phyloP scores from a whole-genome alignment of 2,329 filamentous ascomycete species.

The Hymenotorrendiella dingleyae region DNA sequence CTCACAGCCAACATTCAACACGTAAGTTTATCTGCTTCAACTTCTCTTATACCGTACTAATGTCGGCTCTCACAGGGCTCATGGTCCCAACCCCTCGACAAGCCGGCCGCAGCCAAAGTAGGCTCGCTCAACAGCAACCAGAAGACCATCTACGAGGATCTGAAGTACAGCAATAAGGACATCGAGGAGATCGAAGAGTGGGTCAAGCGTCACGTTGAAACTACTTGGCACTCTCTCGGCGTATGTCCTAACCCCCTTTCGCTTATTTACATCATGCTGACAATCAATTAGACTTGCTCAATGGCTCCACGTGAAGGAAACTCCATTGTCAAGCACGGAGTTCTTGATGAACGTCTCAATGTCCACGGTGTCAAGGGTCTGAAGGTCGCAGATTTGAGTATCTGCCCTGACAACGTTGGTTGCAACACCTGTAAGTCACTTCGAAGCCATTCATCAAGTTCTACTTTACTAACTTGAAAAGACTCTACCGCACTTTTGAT shows the following conservation, averaged over 20 bases:
- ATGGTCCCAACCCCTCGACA: constrained; percentile 58
- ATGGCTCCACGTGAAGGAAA: constrained; percentile 47
- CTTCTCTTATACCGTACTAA: constrained; percentile 35
- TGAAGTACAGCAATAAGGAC: constrained; percentile 60
- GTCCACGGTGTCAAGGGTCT: constrained; percentile 36
- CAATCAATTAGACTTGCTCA: constrained; percentile 37
- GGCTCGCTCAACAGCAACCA: constrained; percentile 58
- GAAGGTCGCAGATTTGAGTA: constrained; percentile 39
- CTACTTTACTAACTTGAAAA: no score
- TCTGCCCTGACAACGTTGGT: constrained; percentile 34
- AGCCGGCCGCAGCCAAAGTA: constrained; percentile 40
- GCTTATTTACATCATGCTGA: neutral
- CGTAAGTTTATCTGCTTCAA: constrained; percentile 33
- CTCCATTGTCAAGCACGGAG: constrained; percentile 60
- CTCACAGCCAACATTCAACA: constrained; percentile 37
- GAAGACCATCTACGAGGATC: constrained; percentile 52
- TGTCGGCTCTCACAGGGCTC: constrained; percentile 65
- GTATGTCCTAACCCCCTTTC: constrained; percentile 30
- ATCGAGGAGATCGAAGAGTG: constrained; percentile 41
- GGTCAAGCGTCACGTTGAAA: constrained; percentile 54
- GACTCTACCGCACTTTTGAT: constrained; percentile 38
- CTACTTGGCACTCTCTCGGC: constrained; percentile 32
- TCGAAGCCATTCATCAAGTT: no score
- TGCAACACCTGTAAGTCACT: constrained; percentile 43
- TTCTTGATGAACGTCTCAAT: constrained; percentile 34